Evolutionary conservation across 2,329 filamentous ascomycete species (phyloP), one percentile per base, ranked within the genome.

Genomic region (Didymella glomerata): DNA sequence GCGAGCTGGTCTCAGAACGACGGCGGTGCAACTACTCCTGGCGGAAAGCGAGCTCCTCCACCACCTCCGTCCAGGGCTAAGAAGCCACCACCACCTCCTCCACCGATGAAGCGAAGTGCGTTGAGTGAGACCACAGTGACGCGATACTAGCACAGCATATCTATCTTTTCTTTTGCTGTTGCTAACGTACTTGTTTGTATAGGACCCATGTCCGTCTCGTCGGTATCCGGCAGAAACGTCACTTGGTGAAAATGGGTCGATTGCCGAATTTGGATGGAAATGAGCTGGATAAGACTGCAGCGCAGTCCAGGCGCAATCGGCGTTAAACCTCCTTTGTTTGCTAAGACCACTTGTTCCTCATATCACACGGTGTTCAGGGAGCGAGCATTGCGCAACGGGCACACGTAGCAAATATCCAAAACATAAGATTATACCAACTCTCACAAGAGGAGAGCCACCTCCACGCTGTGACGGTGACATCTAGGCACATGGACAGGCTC

Each of bases 51-150:
- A 75, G 83, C 82, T 44, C 73, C 75, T 40, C 75, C 75, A 20
- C 85, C 86, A 46, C 87, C 88, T 20, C 88, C 87, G 24, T 84
- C 83, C 22, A 79, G 87, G 69, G 78, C 84, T 34, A 90, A 89
- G 81, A 90, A 90, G 75, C 86, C 87, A 13, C 84, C 85, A 22
- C 86, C 87, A 60, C 86, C 86, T 36, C 87, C 86, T 22, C 86
- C 85, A 11, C 87, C 88, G 22, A 83, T 87, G 78, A 89, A 89
- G 80, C 79, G 86, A 65, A 83, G 79, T 74, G 79, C 79, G 61
- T 72, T 83, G 68, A 82, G 80, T 67, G 68, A 73, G 56, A 72
- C 71, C 50, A 72, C 75, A 64, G 63, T 75, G 47, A 70, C 73
- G 54, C 71, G 72, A 71, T 76, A 76, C 67, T 76, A 70, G 64